A percentile compares a stretch with the other conserved stretches of the same genome.
Evolutionary conservation across 352 stramenopile genomes (phyloP).

Genomic region (Pythium periplocum): DNA sequence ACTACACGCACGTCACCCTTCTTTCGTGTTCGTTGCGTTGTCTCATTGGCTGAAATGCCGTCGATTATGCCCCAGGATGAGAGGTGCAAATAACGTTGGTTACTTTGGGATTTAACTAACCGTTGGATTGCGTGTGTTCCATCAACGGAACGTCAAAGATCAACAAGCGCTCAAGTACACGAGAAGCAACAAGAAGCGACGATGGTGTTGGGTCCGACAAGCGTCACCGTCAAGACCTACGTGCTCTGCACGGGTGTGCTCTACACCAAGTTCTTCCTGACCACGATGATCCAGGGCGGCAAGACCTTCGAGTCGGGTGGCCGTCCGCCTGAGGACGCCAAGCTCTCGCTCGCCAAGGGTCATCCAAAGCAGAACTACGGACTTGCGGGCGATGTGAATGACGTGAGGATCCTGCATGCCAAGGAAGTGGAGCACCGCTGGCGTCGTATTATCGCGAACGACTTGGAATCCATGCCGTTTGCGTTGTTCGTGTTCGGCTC

Average conservation of each 20-base stretch:
- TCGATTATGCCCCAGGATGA: too few relatives aligned
- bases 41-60: too few relatives aligned
- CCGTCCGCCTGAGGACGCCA: conserved; percentile 50
- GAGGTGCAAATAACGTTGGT: too few relatives aligned
- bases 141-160: too few relatives aligned
- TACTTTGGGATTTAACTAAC: too few relatives aligned
- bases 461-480: conserved; percentile 33
- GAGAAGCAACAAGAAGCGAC: conserved; percentile 5
- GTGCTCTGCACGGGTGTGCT: conserved; percentile 24
- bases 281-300: conserved; percentile 39
- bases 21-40: too few relatives aligned
- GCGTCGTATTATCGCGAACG: conserved; percentile 30
- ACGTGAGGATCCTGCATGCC: conserved; percentile 30
- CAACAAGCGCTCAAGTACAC: not conserved
- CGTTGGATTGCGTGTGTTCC: too few relatives aligned
- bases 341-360: conserved; percentile 19
- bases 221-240: conserved; percentile 22
- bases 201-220: conserved; percentile 15
- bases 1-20: too few relatives aligned
- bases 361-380: conserved; percentile 35
- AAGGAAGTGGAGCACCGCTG: conserved; percentile 26
- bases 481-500: conserved; percentile 20
- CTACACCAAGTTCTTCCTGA: conserved; percentile 57
- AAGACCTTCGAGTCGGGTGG: conserved; percentile 45
- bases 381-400: conserved; percentile 19